A percentile compares a stretch with the other conserved stretches of the same genome.
Conservation (phyloP, 495 filamentous ascomycete species). For the Mytilinidion resinicola region DNA sequence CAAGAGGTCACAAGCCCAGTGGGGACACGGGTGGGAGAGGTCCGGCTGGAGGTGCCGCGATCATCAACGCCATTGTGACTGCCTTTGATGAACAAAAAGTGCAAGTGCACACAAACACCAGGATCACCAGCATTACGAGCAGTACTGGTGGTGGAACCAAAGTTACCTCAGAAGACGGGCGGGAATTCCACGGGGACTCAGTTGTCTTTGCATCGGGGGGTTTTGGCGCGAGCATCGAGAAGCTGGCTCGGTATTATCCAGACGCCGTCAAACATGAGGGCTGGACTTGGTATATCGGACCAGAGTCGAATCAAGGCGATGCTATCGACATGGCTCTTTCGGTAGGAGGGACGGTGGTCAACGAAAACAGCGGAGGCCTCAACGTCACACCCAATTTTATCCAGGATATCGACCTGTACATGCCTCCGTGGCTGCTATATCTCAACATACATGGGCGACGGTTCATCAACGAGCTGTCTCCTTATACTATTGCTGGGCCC, state of each 20-base stretch:
- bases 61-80: not conserved
- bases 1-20: not conserved
- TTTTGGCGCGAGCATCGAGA: not conserved
- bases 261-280: not conserved
- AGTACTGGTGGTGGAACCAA: not conserved
- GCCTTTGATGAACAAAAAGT: not conserved
- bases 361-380: not conserved
- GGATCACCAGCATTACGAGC: not conserved
- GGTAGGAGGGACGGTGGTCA: not conserved
- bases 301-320: not conserved
- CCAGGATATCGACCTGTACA: not conserved
- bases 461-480: not conserved
- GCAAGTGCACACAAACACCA: not conserved
- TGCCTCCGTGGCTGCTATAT: not conserved
- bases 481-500: not conserved
- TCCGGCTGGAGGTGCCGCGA: not conserved
- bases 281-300: not conserved
- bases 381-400: not conserved
- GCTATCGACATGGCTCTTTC: not conserved
- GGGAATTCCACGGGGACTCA: not conserved
- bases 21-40: not conserved
- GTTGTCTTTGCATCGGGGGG: not conserved
- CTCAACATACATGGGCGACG: not conserved
- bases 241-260: not conserved
- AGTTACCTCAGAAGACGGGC: not conserved